Conservation (phyloP, 345 rosid species). For the Toxicodendron radicans region DNA sequence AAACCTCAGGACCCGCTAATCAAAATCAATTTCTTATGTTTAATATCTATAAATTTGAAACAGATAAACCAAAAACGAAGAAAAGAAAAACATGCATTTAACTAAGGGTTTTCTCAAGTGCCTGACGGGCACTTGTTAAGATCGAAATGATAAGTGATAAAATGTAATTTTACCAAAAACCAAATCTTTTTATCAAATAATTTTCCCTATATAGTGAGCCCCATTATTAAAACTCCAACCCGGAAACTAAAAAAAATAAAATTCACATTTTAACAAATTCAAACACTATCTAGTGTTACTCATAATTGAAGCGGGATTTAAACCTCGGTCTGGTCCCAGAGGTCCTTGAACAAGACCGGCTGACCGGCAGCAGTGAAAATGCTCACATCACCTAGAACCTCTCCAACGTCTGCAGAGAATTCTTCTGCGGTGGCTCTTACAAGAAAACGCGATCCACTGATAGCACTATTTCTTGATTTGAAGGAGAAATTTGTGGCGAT, state of each 20-base stretch:
- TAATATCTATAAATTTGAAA: not conserved
- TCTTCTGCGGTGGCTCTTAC: slow-evolving; percentile 44
- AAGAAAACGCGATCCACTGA: slow-evolving; percentile 18
- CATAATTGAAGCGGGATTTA: not conserved
- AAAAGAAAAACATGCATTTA: too few relatives aligned
- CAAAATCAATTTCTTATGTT: too few relatives aligned
- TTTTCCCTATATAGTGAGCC: too few relatives aligned
- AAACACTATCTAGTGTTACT: too few relatives aligned
- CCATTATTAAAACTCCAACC: too few relatives aligned
- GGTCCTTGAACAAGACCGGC: slow-evolving; percentile 62
- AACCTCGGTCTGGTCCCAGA: slow-evolving; percentile 89
- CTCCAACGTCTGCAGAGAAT: slow-evolving; percentile 34
- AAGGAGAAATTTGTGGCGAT: not conserved
- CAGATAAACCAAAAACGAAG: not conserved
- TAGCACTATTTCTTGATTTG: not conserved
- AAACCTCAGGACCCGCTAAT: not conserved
- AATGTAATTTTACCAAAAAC: too few relatives aligned
- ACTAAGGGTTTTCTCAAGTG: not conserved
- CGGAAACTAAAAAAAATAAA: too few relatives aligned
- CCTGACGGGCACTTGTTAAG: not conserved
- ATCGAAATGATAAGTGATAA: too few relatives aligned
- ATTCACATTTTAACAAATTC: too few relatives aligned
- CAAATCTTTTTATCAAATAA: too few relatives aligned
- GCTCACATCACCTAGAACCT: slow-evolving; percentile 55
- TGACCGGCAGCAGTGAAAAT: slow-evolving; percentile 67